Base-by-base conservation (phyloP, 805 yeast species). In the Metschnikowia baotianmanensis region DNA sequence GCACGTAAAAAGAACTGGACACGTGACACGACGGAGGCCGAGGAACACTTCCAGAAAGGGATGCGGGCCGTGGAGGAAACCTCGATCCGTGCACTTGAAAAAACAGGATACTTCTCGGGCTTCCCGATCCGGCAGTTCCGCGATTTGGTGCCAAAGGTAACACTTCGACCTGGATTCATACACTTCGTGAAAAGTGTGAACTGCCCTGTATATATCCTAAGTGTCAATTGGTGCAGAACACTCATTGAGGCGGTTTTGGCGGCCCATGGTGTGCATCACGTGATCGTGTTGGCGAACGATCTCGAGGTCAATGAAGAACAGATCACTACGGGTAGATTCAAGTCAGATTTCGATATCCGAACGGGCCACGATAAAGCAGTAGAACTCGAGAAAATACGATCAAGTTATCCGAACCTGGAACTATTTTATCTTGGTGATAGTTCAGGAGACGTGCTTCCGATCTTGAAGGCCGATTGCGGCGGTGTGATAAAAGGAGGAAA, bases 381-480 rank as follows among this genome's bases (percentile, higher is more conserved):
- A 1, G 23, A 51, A 16, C 45, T 62, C 1, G 30, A 48, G 5
- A 20, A 32, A 5, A 35, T 62, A 8, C 34, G 38, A 4, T 6
- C 40, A 29, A 17, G 41, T 11, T 26, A 47, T 13, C 27, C 38
- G 3, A 38, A 12, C 9, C 56, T 50, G 15, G 48, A 50, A 0
- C 36, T 69, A 1, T 56, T 69, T 17, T 82, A 80, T 51, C 62
- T 80, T 12, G 88, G 88, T 1, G 88, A 82, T 50, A 78, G 85
- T 41, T 52, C 74, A 0, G 80, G 85, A 0, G 88, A 82, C 60
- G 67, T 50, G 12, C 33, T 52, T 21, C 48, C 80, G 1, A 59
- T 81, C 56, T 42, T 76, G 10, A 65, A 63, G 26, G 73, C 77
- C 2, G 71, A 71, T 43, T 47, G 55, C 13, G 83, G 82, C 0